These are phyloP conservation scores for Tylopilus sp. DNA, from an alignment of 768 basidiomycete genomes.

Conservation along the genomic window DNA sequence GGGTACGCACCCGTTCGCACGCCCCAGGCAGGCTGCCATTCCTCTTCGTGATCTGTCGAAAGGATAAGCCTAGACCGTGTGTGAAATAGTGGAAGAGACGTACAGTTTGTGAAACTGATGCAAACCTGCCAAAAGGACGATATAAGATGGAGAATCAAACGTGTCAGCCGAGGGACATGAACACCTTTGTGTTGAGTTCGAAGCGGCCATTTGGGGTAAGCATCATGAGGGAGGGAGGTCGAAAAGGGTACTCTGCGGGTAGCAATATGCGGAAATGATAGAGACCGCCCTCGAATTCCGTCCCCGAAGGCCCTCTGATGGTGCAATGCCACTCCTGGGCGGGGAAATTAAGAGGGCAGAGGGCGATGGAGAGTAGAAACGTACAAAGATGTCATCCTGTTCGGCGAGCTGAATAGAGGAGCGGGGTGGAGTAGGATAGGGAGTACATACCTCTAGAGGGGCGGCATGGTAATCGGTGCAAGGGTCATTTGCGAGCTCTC, in stretches of 20 bases:
- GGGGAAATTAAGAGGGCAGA: slow-evolving; percentile 20
- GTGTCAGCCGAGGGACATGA: slow-evolving; percentile 21
- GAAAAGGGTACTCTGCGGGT: slow-evolving; percentile 94
- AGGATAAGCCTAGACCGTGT: slow-evolving; percentile 28
- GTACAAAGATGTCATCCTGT: slow-evolving; percentile 86
- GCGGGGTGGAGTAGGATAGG: neutral
- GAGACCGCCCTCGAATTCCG: slow-evolving; percentile 92
- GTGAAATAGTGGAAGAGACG: slow-evolving; percentile 30
- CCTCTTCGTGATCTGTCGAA: slow-evolving; percentile 80
- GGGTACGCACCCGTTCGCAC: slow-evolving; percentile 75
- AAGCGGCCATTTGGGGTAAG: slow-evolving; percentile 97
- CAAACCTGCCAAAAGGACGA: slow-evolving; percentile 57
- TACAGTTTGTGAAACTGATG: slow-evolving; percentile 90
- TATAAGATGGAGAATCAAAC: slow-evolving; percentile 8
- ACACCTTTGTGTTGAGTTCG: slow-evolving; percentile 91
- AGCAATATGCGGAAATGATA: slow-evolving; percentile 92
- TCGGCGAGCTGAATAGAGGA: slow-evolving; percentile 10
- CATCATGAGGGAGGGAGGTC: slow-evolving; percentile 93
- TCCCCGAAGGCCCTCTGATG: slow-evolving; percentile 81
- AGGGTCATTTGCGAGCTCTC: slow-evolving; percentile 82
- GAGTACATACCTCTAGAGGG: slow-evolving; percentile 62
- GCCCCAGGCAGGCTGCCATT: slow-evolving; percentile 99
- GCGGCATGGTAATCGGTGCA: slow-evolving; percentile 83
- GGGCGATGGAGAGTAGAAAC: slow-evolving; percentile 22
- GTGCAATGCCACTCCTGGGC: slow-evolving; percentile 94